phyloP scores from a whole-genome alignment of 2,329 filamentous ascomycete genomes.

The Fusarium annulatum region DNA sequence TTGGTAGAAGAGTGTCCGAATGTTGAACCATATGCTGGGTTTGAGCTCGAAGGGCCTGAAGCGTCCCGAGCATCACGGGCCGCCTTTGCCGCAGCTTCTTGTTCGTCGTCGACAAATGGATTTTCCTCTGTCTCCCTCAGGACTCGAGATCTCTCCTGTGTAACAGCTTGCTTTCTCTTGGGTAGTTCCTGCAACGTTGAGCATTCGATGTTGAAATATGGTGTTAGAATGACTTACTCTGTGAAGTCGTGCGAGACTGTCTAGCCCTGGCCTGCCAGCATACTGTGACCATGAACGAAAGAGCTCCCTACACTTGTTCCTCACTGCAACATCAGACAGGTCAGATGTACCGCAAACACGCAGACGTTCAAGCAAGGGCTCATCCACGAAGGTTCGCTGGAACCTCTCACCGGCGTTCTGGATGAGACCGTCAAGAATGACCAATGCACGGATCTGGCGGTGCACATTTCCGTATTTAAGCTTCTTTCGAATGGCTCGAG shows the following conservation, averaged over 20 bases:
- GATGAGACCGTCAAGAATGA: constrained; percentile 90
- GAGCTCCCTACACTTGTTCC: constrained; percentile 85
- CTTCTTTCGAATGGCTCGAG: constrained; percentile 94
- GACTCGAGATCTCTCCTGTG: constrained; percentile 83
- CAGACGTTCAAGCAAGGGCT: constrained; percentile 89
- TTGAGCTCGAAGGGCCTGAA: constrained; percentile 34
- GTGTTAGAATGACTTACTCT: constrained; percentile 56
- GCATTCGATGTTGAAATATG: neutral
- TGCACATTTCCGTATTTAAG: constrained; percentile 98
- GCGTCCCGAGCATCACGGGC: constrained; percentile 44
- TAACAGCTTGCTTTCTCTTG: constrained; percentile 75
- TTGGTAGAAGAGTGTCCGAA: constrained; percentile 46
- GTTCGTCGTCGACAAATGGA: constrained; percentile 75
- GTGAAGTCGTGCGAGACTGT: constrained; percentile 83
- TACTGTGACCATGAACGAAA: constrained; percentile 93
- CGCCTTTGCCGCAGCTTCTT: constrained; percentile 57
- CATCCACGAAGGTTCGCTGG: constrained; percentile 87
- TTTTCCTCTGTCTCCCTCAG: constrained; percentile 82
- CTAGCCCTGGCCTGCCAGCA: constrained; percentile 81
- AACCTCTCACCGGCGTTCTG: constrained; percentile 93
- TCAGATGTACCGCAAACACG: constrained; percentile 88
- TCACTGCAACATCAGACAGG: constrained; percentile 86
- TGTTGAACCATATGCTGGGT: constrained; percentile 14
- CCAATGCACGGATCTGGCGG: constrained; percentile 87
- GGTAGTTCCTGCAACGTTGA: constrained; percentile 65